A percentile compares a stretch with the other conserved stretches of the same genome.
Evolutionary conservation across 768 basidiomycete species (phyloP).

Genomic region (Boletellus emodensis): DNA sequence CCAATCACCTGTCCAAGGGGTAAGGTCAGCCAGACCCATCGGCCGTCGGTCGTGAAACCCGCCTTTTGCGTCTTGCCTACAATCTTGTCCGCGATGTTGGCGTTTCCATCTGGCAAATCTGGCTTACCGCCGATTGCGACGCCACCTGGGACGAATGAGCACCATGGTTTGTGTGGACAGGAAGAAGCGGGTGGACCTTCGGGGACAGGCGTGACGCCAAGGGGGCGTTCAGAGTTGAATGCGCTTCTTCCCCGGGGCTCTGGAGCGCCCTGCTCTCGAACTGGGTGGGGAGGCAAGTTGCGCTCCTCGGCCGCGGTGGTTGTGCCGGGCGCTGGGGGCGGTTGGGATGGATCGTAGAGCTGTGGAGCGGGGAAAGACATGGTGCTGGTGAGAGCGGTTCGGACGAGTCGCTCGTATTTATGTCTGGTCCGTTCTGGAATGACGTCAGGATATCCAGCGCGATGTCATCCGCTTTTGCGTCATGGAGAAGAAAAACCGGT

Average conservation of each 20-base stretch:
- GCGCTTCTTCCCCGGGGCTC: constrained; percentile 19
- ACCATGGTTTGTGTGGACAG: too few species aligned
- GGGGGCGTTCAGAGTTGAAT: constrained; percentile 32
- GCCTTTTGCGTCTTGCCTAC: constrained; percentile 60
- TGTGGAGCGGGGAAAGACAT: constrained; percentile 30
- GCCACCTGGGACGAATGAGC: constrained; percentile 17
- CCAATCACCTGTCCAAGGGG: constrained; percentile 40
- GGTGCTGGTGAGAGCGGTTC: not conserved
- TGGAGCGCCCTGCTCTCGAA: not conserved
- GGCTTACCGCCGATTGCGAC: constrained; percentile 25
- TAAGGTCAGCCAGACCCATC: not conserved
- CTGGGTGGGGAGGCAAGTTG: not conserved
- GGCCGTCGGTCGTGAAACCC: not conserved
- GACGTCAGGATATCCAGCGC: constrained; percentile 7
- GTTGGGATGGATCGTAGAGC: constrained; percentile 45
- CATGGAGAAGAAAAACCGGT: too few species aligned
- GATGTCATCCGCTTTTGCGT: too few species aligned
- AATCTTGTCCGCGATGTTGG: constrained; percentile 48
- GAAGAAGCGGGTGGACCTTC: constrained; percentile 23
- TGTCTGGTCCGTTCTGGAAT: constrained; percentile 1
- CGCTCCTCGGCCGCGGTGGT: not conserved
- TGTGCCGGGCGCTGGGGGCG: constrained; percentile 36
- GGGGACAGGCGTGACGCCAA: constrained; percentile 35
- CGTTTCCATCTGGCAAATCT: constrained; percentile 32
- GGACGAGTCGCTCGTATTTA: constrained; percentile 13